Conservation (phyloP, 768 basidiomycete species). For the Paxillus involutus region DNA sequence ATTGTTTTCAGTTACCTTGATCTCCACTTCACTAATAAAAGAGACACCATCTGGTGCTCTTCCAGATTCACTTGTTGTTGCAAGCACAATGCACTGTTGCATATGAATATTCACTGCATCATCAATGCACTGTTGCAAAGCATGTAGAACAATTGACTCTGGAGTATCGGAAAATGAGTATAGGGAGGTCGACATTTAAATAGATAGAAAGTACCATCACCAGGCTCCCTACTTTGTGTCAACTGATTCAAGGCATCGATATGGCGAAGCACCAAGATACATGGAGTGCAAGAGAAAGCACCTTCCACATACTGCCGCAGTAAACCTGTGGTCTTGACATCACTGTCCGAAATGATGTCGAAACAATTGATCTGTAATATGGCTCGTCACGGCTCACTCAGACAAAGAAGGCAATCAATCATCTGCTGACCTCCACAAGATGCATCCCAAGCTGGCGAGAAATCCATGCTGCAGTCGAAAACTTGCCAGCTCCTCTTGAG, state of each 20-base stretch:
- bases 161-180: not conserved
- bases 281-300: conserved; percentile 78
- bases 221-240: conserved; percentile 60
- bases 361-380: conserved; percentile 77
- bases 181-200: not conserved
- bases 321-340: conserved; percentile 69
- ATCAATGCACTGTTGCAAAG: conserved; percentile 62
- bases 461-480: conserved; percentile 55
- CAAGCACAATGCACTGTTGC: conserved; percentile 75
- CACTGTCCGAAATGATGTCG: conserved; percentile 76
- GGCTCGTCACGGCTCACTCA: not conserved
- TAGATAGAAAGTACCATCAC: conserved; percentile 49
- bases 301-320: conserved; percentile 75
- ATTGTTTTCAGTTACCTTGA: conserved; percentile 52
- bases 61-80: conserved; percentile 66
- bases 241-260: conserved; percentile 77
- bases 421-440: conserved; percentile 60
- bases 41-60: conserved; percentile 62
- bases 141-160: conserved; percentile 60
- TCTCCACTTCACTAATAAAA: conserved; percentile 83
- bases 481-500: conserved; percentile 79
- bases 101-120: conserved; percentile 58
- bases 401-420: not conserved
- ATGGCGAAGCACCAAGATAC: conserved; percentile 77
- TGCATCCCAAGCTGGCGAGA: conserved; percentile 72